A percentile compares a stretch with the other conserved stretches of the same genome.
Evolutionary conservation across 2,329 filamentous ascomycete genomes (phyloP).

Genomic region (Monosporascus sp.): DNA sequence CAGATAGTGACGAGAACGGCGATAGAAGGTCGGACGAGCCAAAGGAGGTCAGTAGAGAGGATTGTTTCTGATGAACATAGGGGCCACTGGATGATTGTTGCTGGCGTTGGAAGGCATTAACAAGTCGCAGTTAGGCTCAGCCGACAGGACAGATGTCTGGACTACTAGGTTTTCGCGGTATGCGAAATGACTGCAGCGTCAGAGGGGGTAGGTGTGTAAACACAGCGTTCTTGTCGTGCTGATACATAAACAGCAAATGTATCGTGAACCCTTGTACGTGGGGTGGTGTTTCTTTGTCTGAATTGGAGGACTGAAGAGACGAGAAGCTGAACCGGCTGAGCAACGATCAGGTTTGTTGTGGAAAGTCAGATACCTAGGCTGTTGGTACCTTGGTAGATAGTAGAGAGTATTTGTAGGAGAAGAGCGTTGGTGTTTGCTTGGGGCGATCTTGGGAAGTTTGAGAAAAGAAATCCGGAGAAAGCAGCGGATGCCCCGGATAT

Average conservation of each 20-base stretch:
- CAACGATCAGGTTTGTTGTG: constrained; percentile 6
- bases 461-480: neutral
- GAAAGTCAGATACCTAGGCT: neutral
- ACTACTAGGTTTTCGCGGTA: constrained; percentile 90
- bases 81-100: constrained; percentile 44
- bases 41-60: constrained; percentile 47
- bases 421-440: neutral
- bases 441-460: neutral
- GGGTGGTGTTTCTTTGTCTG: constrained; percentile 12
- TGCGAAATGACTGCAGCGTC: constrained; percentile 96
- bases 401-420: neutral
- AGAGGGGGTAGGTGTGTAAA: constrained; percentile 90
- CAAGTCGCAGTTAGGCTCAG: constrained; percentile 51
- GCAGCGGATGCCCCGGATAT: neutral
- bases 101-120: constrained; percentile 54
- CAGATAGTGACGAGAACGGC: constrained; percentile 26
- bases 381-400: neutral
- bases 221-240: constrained; percentile 84
- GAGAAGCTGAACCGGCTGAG: constrained; percentile 9
- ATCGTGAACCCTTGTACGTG: constrained; percentile 29
- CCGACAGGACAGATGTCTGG: constrained; percentile 86
- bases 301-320: constrained; percentile 7
- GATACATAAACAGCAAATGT: constrained; percentile 88
- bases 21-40: constrained; percentile 35
- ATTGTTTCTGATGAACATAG: constrained; percentile 50